Percentiles rank a stretch among this genome's conserved stretches.
Evolutionary conservation across 176 grass and related monocot species (phyloP).

Genomic region (Hordeum vulgare): MorexV3_pseudomolecules_assembly NC_058518.1:6277329-6277828

Average conservation of each 20-base stretch:
- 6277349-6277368: not conserved
- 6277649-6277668: too few relatives aligned
- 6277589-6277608: too few relatives aligned
- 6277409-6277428: not conserved
- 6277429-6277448: not conserved
- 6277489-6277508: not conserved
- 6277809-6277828: too few relatives aligned
- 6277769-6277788: too few relatives aligned
- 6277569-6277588: not conserved
- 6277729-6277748: too few relatives aligned
- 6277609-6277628: too few relatives aligned
- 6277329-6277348: not conserved
- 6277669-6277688: too few relatives aligned
- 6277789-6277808: too few relatives aligned
- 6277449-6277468: constrained; percentile 18
- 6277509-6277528: not conserved
- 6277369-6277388: constrained; percentile 2
- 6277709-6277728: too few relatives aligned
- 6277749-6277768: too few relatives aligned
- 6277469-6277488: not conserved
- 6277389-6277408: not conserved
- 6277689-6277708: too few relatives aligned
- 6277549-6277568: not conserved
- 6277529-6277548: constrained; percentile 30
- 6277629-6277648: too few relatives aligned